phyloP scores from a whole-genome alignment of 768 basidiomycete genomes.

The Calvatia gigantea region DNA sequence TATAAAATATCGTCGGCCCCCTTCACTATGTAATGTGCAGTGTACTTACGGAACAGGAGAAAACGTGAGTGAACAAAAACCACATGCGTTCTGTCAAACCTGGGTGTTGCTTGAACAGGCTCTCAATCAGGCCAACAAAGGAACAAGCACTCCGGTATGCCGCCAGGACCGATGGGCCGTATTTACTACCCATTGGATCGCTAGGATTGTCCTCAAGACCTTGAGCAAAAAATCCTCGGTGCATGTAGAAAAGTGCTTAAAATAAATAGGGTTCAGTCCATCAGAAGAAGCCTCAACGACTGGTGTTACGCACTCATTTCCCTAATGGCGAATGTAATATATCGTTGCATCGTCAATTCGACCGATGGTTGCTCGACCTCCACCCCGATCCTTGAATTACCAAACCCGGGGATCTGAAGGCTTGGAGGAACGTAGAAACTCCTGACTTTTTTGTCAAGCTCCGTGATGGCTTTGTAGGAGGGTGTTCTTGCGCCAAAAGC shows the following conservation, averaged over 20 bases:
- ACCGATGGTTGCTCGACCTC: conserved; percentile 46
- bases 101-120: conserved; percentile 63
- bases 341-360: conserved; percentile 64
- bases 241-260: conserved; percentile 67
- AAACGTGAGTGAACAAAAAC: conserved; percentile 72
- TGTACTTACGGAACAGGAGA: conserved; percentile 63
- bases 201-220: conserved; percentile 59
- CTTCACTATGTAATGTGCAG: too few relatives aligned
- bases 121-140: conserved; percentile 63
- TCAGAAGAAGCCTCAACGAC: background rate
- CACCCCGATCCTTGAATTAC: conserved; percentile 38
- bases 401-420: conserved; percentile 62
- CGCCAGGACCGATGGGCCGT: conserved; percentile 62
- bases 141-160: conserved; percentile 69
- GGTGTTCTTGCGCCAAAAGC: conserved; percentile 63
- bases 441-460: conserved; percentile 65
- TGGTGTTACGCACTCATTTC: conserved; percentile 52
- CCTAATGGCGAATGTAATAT: conserved; percentile 61
- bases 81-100: conserved; percentile 67
- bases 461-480: conserved; percentile 56
- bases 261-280: background rate
- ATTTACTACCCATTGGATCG: conserved; percentile 70
- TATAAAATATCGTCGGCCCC: conserved; percentile 22
- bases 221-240: conserved; percentile 71
- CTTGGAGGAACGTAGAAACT: conserved; percentile 62